phyloP scores from a whole-genome alignment of 140 eudicot genomes.

The Bidens hawaiensis region DNA sequence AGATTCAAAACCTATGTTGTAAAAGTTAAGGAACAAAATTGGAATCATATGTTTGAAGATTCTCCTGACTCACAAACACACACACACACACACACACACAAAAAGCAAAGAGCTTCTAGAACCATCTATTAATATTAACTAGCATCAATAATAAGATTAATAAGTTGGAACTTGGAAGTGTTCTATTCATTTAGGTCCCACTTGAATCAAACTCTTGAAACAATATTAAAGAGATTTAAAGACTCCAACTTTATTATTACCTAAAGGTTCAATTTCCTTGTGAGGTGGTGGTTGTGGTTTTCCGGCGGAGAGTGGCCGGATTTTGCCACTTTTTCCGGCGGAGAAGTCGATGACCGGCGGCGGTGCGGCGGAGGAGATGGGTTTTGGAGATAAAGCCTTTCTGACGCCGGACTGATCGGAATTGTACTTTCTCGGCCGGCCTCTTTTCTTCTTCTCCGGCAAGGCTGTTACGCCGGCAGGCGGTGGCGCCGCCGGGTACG shows the following conservation, averaged over 20 bases:
- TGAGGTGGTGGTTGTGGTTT: slow-evolving; percentile 43
- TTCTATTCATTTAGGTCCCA: slow-evolving; percentile 59
- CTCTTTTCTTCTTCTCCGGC: slow-evolving; percentile 69
- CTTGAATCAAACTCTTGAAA: too few relatives aligned
- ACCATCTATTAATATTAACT: slow-evolving; percentile 34
- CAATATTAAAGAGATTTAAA: too few relatives aligned
- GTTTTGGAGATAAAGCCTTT: slow-evolving; percentile 74
- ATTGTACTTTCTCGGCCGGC: slow-evolving; percentile 89
- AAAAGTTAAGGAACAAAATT: slow-evolving; percentile 31
- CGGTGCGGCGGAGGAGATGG: slow-evolving; percentile 83
- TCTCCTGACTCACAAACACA: slow-evolving; percentile 33
- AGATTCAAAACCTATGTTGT: slow-evolving; percentile 24
- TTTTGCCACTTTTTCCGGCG: slow-evolving; percentile 40
- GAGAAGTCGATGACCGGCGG: slow-evolving; percentile 87
- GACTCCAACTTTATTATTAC: slow-evolving; percentile 37
- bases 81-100: too few relatives aligned
- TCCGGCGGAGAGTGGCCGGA: slow-evolving; percentile 43
- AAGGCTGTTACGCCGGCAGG: slow-evolving; percentile 23
- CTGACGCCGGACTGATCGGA: slow-evolving; percentile 57
- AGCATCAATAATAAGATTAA: too few relatives aligned
- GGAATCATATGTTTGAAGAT: slow-evolving; percentile 37
- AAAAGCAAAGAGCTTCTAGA: slow-evolving; percentile 29
- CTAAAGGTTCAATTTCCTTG: slow-evolving; percentile 53
- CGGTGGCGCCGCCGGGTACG: slow-evolving; percentile 45
- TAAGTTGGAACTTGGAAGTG: too few relatives aligned